Base-by-base conservation (phyloP, 768 basidiomycete species). In the Thelephora aurantiotincta region DNA sequence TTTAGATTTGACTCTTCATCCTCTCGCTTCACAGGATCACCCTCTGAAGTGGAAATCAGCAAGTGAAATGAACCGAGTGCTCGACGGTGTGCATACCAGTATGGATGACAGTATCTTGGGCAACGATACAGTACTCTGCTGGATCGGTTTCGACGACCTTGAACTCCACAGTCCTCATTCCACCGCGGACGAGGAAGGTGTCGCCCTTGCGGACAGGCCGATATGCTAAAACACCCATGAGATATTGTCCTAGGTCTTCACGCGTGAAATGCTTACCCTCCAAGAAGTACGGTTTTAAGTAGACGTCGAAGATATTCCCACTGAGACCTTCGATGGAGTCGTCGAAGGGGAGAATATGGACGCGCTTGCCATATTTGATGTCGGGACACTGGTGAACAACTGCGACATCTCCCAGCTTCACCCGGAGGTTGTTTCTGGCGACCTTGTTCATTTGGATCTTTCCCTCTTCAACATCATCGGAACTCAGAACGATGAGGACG, bases 401-500 rank as follows among this genome's bases (percentile, higher is more conserved):
- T 61, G 91, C 91, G 48, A 98, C 74, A 65, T 99, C 96, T 37
- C 88, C 94, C 37, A 98, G 81, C 71, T 97, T 98, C 56, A 98
- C 90, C 48, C 94, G 88, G 43, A 98, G 68, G 68, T 99, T 98
- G 71, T 97, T 94, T 49, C 96, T 89, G n/a, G 96, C 96, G 33
- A 99, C 96, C 67, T 98, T 98, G 81, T 99, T 99, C 68, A 99
- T 70, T 58, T 96, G 93, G 53, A 99, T 93, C 62, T 89, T 88
- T 49, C 96, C 94, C 66, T 98, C 96, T 57, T 97, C 96, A 51
- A 98, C 89, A 52, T 94, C 90, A 58, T 98, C 96, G 35, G 86
- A 87, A 59, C 84, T 86, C 59, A 99, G 66, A 59, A 92, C 96
- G 63, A 98, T 98, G 52, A 99, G 81, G 37, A 99, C 96, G 6